A percentile compares a stretch with the other conserved stretches of the same genome.
phyloP scores from a whole-genome alignment of 1,284 basidiomycete species.

The Pyrrhoderma lamaoense region DNA sequence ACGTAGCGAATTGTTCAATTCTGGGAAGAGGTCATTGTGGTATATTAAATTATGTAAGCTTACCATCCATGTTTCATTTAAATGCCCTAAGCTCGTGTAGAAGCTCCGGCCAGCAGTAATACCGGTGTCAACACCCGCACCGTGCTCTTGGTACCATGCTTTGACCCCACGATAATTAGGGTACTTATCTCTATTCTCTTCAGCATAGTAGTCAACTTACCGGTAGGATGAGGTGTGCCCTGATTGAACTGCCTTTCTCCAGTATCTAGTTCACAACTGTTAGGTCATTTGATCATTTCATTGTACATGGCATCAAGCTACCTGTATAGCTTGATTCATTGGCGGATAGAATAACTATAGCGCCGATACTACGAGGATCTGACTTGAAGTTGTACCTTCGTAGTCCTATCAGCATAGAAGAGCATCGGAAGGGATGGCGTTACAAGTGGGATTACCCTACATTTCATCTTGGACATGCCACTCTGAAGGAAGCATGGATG shows the following conservation, averaged over 20 bases:
- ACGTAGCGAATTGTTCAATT: background rate
- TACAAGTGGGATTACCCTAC: slow-evolving; percentile 18
- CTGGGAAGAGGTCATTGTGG: background rate
- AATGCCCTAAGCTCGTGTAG: slow-evolving; percentile 74
- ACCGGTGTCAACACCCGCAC: slow-evolving; percentile 44
- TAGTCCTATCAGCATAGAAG: background rate
- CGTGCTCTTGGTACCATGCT: slow-evolving; percentile 78
- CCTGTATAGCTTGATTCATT: slow-evolving; percentile 61
- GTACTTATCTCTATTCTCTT: background rate
- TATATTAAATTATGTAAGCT: slow-evolving; percentile 18
- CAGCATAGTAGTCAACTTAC: slow-evolving; percentile 27
- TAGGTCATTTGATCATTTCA: background rate
- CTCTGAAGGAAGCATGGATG: slow-evolving; percentile 49
- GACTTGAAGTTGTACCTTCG: slow-evolving; percentile 71
- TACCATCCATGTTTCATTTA: slow-evolving; percentile 63
- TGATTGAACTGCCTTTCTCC: slow-evolving; percentile 46
- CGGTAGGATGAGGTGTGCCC: slow-evolving; percentile 58
- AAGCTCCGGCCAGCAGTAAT: slow-evolving; percentile 64
- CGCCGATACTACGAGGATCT: slow-evolving; percentile 62
- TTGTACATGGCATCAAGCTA: slow-evolving; percentile 25
- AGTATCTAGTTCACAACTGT: slow-evolving; percentile 32
- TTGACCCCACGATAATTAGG: slow-evolving; percentile 1
- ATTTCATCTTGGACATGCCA: slow-evolving; percentile 64
- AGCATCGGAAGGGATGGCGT: background rate
- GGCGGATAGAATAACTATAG: slow-evolving; percentile 58